Evolutionary conservation across 306 rosid genomes (phyloP).

Genomic region (Clitoria ternatea): DNA sequence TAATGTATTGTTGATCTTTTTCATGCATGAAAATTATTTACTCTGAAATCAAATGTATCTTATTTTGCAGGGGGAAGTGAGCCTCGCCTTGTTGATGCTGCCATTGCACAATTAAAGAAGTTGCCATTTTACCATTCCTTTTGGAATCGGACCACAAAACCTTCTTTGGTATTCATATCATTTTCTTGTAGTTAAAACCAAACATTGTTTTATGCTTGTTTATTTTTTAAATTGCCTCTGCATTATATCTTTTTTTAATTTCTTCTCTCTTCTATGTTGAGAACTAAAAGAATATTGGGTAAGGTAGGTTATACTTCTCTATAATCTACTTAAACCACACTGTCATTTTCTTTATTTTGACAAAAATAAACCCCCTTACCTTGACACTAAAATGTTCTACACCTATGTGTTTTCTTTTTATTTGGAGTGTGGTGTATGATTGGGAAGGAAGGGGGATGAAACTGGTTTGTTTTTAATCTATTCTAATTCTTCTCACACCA

Average conservation of each 20-base stretch:
- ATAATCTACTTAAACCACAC: no score
- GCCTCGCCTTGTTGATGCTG: constrained; percentile 84
- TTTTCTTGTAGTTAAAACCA: not conserved
- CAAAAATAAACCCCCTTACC: no score
- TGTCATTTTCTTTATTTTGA: no score
- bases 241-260: constrained; percentile 2
- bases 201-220: constrained; percentile 2
- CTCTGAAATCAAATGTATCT: constrained; percentile 3
- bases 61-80: constrained; percentile 79
- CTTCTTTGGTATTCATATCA: constrained; percentile 70
- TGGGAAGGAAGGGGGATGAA: not conserved
- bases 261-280: not conserved
- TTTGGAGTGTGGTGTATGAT: not conserved
- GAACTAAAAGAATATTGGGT: not conserved
- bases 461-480: not conserved
- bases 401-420: not conserved
- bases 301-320: not conserved
- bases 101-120: constrained; percentile 69
- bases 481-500: not conserved
- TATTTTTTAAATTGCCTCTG: not conserved
- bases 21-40: not conserved
- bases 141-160: constrained; percentile 95
- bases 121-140: constrained; percentile 99
- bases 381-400: no score
- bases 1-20: not conserved